These are phyloP conservation scores for Pyrenula massariospora DNA, from an alignment of 495 filamentous ascomycete species.

Conservation along the genomic window DNA sequence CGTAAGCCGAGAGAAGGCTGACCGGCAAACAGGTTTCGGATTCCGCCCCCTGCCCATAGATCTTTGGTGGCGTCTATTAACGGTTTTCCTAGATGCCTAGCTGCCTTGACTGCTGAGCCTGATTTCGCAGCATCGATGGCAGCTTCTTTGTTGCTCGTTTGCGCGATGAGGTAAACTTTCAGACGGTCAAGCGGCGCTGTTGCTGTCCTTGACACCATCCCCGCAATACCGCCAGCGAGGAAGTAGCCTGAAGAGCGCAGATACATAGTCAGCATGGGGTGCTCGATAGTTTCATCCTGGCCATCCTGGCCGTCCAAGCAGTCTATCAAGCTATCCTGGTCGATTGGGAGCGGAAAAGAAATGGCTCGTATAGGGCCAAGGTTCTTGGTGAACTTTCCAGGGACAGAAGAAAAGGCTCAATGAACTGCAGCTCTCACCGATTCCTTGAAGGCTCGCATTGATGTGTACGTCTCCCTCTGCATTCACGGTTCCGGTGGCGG, in stretches of 20 bases:
- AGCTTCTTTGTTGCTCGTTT: conserved; percentile 52
- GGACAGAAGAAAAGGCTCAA: conserved; percentile 31
- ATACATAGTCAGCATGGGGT: background rate
- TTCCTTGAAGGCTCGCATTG: conserved; percentile 75
- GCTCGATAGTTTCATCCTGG: conserved; percentile 15
- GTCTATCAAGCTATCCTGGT: conserved; percentile 6
- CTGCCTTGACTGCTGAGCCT: conserved; percentile 53
- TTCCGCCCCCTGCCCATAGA: conserved; percentile 77
- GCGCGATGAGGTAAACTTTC: conserved; percentile 94
- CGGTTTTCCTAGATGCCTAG: conserved; percentile 54
- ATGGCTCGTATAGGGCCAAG: conserved; percentile 27
- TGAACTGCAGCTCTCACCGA: conserved; percentile 66
- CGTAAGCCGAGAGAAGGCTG: conserved; percentile 17
- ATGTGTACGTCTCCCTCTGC: conserved; percentile 90
- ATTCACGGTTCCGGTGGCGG: conserved; percentile 79
- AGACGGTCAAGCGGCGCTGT: conserved; percentile 94
- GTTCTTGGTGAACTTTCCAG: conserved; percentile 37
- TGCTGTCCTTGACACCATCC: conserved; percentile 81
- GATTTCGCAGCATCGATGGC: conserved; percentile 57
- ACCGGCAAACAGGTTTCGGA: conserved; percentile 93
- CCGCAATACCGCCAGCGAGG: conserved; percentile 83
- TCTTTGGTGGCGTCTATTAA: conserved; percentile 59
- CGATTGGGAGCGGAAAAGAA: conserved; percentile 19
- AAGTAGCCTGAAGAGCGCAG: conserved; percentile 71
- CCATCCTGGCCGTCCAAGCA: conserved; percentile 5